Percentiles rank a stretch among this genome's conserved stretches.
Conservation (phyloP, 2,329 filamentous ascomycete species). For the Talaromyces islandicus region DNA sequence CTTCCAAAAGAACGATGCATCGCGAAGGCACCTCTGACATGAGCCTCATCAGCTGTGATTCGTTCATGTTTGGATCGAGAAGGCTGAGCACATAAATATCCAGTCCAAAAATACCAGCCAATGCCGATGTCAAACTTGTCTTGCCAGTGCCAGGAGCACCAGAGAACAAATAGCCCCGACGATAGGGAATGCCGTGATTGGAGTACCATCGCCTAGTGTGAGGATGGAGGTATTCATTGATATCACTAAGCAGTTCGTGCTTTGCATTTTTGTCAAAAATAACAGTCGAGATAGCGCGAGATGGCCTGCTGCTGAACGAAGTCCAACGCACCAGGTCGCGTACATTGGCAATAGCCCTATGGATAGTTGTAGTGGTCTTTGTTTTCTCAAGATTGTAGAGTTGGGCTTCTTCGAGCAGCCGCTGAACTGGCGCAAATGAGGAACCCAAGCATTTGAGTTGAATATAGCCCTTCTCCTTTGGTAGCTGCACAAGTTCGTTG, state of each 20-base stretch:
- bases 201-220: slow-evolving; percentile 64
- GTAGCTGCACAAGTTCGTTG: slow-evolving; percentile 1
- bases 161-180: slow-evolving; percentile 70
- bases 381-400: slow-evolving; percentile 39
- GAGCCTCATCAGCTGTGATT: slow-evolving; percentile 54
- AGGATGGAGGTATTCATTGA: slow-evolving; percentile 73
- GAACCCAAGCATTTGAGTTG: slow-evolving; percentile 14
- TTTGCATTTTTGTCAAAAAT: slow-evolving; percentile 66
- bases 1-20: slow-evolving; percentile 63
- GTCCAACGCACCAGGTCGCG: slow-evolving; percentile 45
- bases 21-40: slow-evolving; percentile 57
- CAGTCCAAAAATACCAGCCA: slow-evolving; percentile 61
- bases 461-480: slow-evolving; percentile 7
- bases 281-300: slow-evolving; percentile 68
- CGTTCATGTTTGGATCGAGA: slow-evolving; percentile 55
- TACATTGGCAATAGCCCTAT: slow-evolving; percentile 44
- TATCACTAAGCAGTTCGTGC: slow-evolving; percentile 59
- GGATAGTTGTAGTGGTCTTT: slow-evolving; percentile 49
- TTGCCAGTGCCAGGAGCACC: slow-evolving; percentile 74
- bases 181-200: slow-evolving; percentile 67
- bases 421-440: slow-evolving; percentile 12
- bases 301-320: slow-evolving; percentile 56
- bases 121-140: slow-evolving; percentile 60
- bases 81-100: slow-evolving; percentile 61
- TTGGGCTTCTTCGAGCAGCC: slow-evolving; percentile 44